Conservation (phyloP, 2,329 filamentous ascomycete species). For the Trichoderma lentiforme region DNA sequence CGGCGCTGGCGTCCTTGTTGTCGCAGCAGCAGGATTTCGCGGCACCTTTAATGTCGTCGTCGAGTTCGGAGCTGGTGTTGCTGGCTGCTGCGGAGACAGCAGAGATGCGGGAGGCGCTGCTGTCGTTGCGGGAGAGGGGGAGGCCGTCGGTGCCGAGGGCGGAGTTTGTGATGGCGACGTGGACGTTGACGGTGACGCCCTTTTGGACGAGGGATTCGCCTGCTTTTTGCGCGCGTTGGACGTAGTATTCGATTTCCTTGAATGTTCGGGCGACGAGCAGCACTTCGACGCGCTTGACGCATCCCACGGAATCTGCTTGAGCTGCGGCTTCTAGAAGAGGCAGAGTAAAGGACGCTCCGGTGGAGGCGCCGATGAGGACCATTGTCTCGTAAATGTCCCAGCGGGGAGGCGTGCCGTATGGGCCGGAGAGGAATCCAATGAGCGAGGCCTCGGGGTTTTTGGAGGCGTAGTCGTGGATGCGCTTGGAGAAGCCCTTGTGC, state of each 20-base stretch:
- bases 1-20: background rate
- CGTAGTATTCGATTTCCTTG: slow-evolving; percentile 55
- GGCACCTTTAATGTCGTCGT: slow-evolving; percentile 8
- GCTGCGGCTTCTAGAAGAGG: slow-evolving; percentile 57
- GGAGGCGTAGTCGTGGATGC: slow-evolving; percentile 47
- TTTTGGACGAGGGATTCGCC: slow-evolving; percentile 38
- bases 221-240: slow-evolving; percentile 45
- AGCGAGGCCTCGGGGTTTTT: slow-evolving; percentile 34
- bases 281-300: slow-evolving; percentile 52
- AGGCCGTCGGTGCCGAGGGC: background rate
- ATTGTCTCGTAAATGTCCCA: slow-evolving; percentile 60
- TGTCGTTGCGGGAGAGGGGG: slow-evolving; percentile 3
- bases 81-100: background rate
- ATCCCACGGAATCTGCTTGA: slow-evolving; percentile 39
- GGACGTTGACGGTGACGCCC: slow-evolving; percentile 50
- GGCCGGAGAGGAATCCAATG: slow-evolving; percentile 50
- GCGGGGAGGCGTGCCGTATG: slow-evolving; percentile 52
- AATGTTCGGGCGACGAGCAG: slow-evolving; percentile 49
- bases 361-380: slow-evolving; percentile 59
- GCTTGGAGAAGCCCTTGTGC: slow-evolving; percentile 55
- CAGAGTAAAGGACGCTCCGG: slow-evolving; percentile 59
- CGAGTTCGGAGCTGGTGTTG: background rate
- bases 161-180: slow-evolving; percentile 50
- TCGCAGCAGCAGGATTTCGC: slow-evolving; percentile 26
- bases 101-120: background rate